Conservation (phyloP, 129 eudicot genomes). For the Scalesia atractyloides region DNA sequence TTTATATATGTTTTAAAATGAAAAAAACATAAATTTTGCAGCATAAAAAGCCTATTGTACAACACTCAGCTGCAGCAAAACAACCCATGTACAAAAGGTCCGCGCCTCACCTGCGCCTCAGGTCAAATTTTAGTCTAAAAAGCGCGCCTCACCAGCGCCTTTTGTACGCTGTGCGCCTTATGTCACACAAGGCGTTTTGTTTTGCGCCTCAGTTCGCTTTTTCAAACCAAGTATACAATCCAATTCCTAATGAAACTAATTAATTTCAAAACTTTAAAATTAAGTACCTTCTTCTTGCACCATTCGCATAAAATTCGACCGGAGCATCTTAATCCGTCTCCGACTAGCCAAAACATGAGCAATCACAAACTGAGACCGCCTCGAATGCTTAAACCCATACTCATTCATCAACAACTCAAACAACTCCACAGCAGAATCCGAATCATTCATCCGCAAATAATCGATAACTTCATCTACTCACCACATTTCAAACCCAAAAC, state of each 20-base stretch:
- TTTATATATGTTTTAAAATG: too few relatives aligned
- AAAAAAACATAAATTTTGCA: too few relatives aligned
- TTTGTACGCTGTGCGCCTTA: too few relatives aligned
- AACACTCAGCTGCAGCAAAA: too few relatives aligned
- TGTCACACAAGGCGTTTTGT: too few relatives aligned
- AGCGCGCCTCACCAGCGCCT: too few relatives aligned
- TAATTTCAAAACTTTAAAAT: neutral
- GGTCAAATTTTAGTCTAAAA: too few relatives aligned
- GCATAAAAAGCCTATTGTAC: too few relatives aligned
- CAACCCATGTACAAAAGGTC: too few relatives aligned
- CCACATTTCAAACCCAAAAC: slow-evolving; percentile 30
- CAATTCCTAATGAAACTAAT: neutral
- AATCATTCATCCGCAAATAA: slow-evolving; percentile 20
- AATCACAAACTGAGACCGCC: slow-evolving; percentile 38
- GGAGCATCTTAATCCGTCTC: slow-evolving; percentile 39
- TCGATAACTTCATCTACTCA: slow-evolving; percentile 47
- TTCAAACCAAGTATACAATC: too few relatives aligned
- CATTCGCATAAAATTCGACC: slow-evolving; percentile 40
- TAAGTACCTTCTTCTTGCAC: slow-evolving; percentile 61
- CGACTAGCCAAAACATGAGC: slow-evolving; percentile 69
- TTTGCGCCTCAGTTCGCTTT: too few relatives aligned
- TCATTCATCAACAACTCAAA: slow-evolving; percentile 55
- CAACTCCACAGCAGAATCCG: slow-evolving; percentile 50
- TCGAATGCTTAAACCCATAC: slow-evolving; percentile 56
- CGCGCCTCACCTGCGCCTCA: too few relatives aligned